Evolutionary conservation across 306 rosid genomes (phyloP).

Genomic region (Erythrophleum fordii): DNA sequence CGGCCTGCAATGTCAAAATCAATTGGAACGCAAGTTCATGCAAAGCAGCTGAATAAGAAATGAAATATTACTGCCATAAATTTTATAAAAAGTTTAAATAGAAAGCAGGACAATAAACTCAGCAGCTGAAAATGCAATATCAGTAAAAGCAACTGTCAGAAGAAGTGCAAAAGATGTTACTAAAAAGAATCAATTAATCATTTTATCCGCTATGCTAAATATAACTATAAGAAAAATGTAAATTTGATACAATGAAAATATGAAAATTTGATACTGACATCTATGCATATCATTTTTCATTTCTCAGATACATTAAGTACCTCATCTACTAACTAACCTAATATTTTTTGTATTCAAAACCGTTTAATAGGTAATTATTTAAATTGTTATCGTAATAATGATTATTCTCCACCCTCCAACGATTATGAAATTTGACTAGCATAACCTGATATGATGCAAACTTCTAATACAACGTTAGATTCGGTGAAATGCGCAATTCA

Average conservation of each 20-base stretch:
- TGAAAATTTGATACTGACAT: slow-evolving; percentile 19
- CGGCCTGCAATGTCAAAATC: slow-evolving; percentile 68
- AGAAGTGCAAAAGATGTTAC: slow-evolving; percentile 12
- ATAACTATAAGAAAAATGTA: slow-evolving; percentile 10
- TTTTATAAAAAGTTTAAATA: slow-evolving; percentile 1
- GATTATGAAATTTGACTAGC: not conserved
- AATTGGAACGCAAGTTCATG: slow-evolving; percentile 27
- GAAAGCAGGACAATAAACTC: slow-evolving; percentile 33
- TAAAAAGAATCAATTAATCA: not conserved
- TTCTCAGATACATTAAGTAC: not conserved
- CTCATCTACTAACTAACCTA: not conserved
- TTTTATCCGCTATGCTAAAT: not conserved
- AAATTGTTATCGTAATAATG: not conserved
- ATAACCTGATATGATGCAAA: slow-evolving; percentile 20
- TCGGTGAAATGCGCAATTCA: slow-evolving; percentile 9
- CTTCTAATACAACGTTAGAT: not conserved
- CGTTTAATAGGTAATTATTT: not conserved
- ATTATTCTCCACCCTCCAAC: slow-evolving; percentile 15
- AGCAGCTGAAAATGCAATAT: slow-evolving; percentile 3
- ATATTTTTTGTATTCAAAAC: not conserved
- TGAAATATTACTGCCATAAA: not conserved
- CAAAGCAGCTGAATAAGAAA: slow-evolving; percentile 19
- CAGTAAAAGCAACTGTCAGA: slow-evolving; percentile 21
- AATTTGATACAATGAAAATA: slow-evolving; percentile 11
- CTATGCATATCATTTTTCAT: slow-evolving; percentile 16